Base-by-base conservation (phyloP, 371 early-diverging fungal genomes). In the Dichotomocladium elegans region DNA sequence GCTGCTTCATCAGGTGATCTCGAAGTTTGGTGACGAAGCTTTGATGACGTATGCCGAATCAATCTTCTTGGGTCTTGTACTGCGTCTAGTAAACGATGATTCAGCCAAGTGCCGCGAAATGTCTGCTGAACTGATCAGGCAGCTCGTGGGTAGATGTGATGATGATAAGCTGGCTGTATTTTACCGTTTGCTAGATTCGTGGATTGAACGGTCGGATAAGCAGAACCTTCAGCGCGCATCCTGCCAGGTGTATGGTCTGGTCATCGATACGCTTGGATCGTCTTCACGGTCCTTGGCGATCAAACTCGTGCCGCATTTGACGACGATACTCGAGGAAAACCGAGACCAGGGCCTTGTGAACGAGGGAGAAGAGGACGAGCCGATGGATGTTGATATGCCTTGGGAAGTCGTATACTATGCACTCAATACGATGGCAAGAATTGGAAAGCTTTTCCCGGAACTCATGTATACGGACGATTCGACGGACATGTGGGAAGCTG, bases 391-490 rank as follows among this genome's bases (percentile, higher is more conserved):
- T 35, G 77, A 77, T 35, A 68, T 79, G 15, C 77, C 76, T 35
- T 95, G 96, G 95, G 91, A 95, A 68, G 67, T 87, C 0, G 85
- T 81, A 12, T 95, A 95, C 61, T 86, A 89, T 64, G 78, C 91
- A 14, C 61, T 94, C 14, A 89, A 82, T 47, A 85, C 94, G 0
- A 84, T 90, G 47, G 75, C 72, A 24, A 90, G 91, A 61, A 68
- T 85, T 27, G 74, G 74, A 35, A 79, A 76, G 60, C 66, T 58
- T 21, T 82, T 77, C 71, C 87, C 82, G 3, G 66, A 72, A 11
- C 44, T 77, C 15, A 66, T 79, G 21, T 72, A 83, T 47, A 60
- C 72, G 3, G 45, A 41, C 7, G 68, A 70, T 15, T 64, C 73
- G 2, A 62, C 68, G 5, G 47, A 66, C 3, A 45, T 83, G 21